Percentiles rank a stretch among this genome's conserved stretches.
phyloP scores from a whole-genome alignment of 768 basidiomycete genomes.

The Vararia minispora region DNA sequence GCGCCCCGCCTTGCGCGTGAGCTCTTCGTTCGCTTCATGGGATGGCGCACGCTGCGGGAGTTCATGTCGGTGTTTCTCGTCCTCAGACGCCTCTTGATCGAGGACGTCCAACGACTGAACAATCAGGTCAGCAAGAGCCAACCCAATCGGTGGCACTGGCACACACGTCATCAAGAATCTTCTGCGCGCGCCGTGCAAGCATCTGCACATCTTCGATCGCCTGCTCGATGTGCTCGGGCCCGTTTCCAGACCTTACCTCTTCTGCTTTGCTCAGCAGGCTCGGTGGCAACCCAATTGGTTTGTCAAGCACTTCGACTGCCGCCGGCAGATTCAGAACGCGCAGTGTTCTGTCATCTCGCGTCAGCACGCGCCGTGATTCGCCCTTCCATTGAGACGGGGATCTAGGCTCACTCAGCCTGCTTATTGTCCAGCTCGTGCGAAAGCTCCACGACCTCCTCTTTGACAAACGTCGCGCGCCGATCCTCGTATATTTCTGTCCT shows the following conservation, averaged over 20 bases:
- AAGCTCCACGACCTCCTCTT: constrained; percentile 51
- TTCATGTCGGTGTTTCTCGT: constrained; percentile 55
- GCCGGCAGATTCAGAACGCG: constrained; percentile 72
- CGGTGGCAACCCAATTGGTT: constrained; percentile 80
- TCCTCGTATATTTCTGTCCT: constrained; percentile 84
- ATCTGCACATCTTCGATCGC: constrained; percentile 64
- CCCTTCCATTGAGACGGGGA: too few relatives aligned
- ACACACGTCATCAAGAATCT: constrained; percentile 66
- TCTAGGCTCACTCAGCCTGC: constrained; percentile 53
- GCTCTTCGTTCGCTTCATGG: constrained; percentile 64
- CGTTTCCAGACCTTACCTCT: constrained; percentile 72
- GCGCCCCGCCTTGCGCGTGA: constrained; percentile 57
- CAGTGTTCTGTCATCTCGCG: constrained; percentile 36
- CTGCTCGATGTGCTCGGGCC: constrained; percentile 57
- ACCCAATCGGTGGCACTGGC: constrained; percentile 1
- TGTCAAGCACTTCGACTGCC: constrained; percentile 77
- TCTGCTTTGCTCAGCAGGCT: constrained; percentile 79
- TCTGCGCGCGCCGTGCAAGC: constrained; percentile 48
- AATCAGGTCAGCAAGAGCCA: neutral
- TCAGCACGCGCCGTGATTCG: constrained; percentile 6
- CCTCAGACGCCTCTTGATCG: constrained; percentile 83
- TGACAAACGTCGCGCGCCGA: constrained; percentile 57
- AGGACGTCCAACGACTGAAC: constrained; percentile 76
- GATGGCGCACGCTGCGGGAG: constrained; percentile 49
- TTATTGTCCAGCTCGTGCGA: constrained; percentile 53